Base-by-base conservation (phyloP, 352 stramenopile genomes). In the Blastocystis sp. region DNA sequence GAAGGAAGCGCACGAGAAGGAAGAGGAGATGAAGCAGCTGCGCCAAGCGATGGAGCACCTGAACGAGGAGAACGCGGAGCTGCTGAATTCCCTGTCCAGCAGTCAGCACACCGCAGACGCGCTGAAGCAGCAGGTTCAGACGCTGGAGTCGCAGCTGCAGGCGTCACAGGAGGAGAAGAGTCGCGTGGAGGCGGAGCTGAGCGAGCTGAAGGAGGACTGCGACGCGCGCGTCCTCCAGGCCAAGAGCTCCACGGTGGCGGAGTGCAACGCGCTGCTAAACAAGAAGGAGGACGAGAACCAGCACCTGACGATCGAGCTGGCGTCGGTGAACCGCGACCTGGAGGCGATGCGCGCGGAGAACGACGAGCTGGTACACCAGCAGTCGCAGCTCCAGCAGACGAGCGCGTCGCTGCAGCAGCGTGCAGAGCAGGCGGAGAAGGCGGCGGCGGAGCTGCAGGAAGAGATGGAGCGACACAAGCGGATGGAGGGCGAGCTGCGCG, bases 271-370 rank as follows among this genome's bases (percentile, higher is more conserved):
- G 7, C n/a, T 42, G 32, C 24, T 78, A n/a, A 51, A 78, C 7
- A 27, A 78, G 67, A 78, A 78, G 18, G 67, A 78, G 67, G 48
- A 78, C 38, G 67, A 78, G 24, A 78, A 78, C 32, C 67, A 78
- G 24, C 42, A 46, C 16, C 38, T 78, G 21, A 61, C 67, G 4
- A 78, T 78, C 27, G 67, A 9, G 27, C 51, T 78, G 24, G 49
- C 67, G 21, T 36, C 9, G 14, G 57, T 78, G 14, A 56, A 78
- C 38, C 67, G 67, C 21, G 67, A 78, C 18, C 24, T 78, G 27
- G 67, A 78, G 34, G 67, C 67, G 4, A 44, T 32, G 1, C 11
- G 46, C 14, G 67, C 18, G 27, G 67, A 78, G 42, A 61, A 78
- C 38, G 67, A 78, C 29, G 67, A 78, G 16, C 67, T 78, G 4